Conservation (phyloP, 257 asterid genomes). For the Misopates orontium region DNA sequence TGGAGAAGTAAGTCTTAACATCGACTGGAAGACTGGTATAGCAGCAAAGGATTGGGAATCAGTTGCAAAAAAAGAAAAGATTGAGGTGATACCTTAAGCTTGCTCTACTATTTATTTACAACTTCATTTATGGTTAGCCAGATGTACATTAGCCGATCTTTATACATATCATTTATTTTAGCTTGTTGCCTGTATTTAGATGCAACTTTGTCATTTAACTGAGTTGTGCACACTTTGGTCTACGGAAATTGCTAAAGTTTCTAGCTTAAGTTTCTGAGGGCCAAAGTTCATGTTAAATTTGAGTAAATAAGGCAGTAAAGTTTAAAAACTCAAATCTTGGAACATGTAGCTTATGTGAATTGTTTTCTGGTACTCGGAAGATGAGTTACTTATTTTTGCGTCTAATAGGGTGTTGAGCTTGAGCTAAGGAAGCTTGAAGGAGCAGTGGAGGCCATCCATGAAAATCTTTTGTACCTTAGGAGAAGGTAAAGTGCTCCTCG, state of each 20-base stretch:
- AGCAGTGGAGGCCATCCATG: conserved; percentile 84
- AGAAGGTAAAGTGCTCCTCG: conserved; percentile 47
- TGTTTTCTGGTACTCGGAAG: no score
- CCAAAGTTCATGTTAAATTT: no score
- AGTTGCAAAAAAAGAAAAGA: conserved; percentile 51
- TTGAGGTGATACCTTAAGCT: conserved; percentile 44
- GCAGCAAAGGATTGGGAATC: conserved; percentile 67
- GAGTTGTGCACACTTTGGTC: conserved; percentile 19
- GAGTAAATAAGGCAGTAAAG: no score
- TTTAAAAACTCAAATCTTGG: no score
- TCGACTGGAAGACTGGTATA: conserved; percentile 55
- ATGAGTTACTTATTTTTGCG: conserved; percentile 24
- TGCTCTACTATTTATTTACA: neutral
- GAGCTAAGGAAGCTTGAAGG: conserved; percentile 92
- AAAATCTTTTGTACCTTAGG: conserved; percentile 70
- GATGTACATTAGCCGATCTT: neutral
- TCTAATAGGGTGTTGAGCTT: conserved; percentile 80
- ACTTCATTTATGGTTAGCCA: neutral
- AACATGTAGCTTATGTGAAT: no score
- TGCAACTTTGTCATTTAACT: conserved; percentile 12
- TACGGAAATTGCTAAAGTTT: neutral
- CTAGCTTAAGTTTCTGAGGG: no score
- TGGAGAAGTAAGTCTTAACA: conserved; percentile 43
- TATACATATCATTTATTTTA: neutral
- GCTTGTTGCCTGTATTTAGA: neutral